Evolutionary conservation across 352 stramenopile genomes (phyloP).

Genomic region (Sclerospora graminicola): DNA sequence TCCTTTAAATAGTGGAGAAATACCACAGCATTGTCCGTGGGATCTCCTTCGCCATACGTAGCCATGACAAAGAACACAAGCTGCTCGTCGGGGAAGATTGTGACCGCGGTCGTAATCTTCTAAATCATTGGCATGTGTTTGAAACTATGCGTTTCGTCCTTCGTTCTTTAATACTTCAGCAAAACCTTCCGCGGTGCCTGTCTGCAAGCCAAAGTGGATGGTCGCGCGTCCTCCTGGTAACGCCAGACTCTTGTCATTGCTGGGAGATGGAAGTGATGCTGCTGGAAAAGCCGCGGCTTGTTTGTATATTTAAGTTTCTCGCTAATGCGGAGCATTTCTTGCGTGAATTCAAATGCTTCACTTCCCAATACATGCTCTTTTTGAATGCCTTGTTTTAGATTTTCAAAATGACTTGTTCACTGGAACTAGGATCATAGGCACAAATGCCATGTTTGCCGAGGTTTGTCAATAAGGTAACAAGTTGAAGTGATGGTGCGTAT

Average conservation of each 20-base stretch:
- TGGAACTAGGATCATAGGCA: no score
- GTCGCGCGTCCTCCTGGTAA: conserved; percentile 63
- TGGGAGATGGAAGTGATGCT: no score
- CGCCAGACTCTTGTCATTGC: conserved; percentile 13
- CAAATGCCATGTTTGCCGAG: no score
- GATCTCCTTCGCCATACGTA: conserved; percentile 97
- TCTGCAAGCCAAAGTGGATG: conserved; percentile 97
- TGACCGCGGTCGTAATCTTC: conserved; percentile 89
- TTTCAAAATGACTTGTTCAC: no score
- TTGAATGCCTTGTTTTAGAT: no score
- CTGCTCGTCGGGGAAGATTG: conserved; percentile 28
- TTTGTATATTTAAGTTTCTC: conserved; percentile 80
- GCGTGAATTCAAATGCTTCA: no score
- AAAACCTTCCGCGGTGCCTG: conserved; percentile 97
- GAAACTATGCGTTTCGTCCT: conserved; percentile 79
- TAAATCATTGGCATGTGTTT: conserved; percentile 86
- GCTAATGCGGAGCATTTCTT: conserved; percentile 57
- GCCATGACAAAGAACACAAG: conserved; percentile 92
- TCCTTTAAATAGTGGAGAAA: conserved; percentile 91
- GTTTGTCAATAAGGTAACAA: no score
- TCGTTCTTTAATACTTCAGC: conserved; percentile 90
- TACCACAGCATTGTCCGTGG: conserved; percentile 93
- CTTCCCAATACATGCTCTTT: no score
- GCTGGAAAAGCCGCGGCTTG: conserved; percentile 17
- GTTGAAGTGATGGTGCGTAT: no score